Evolutionary conservation across 1,284 basidiomycete genomes (phyloP).

Genomic region (Boletellus deceptivus): DNA sequence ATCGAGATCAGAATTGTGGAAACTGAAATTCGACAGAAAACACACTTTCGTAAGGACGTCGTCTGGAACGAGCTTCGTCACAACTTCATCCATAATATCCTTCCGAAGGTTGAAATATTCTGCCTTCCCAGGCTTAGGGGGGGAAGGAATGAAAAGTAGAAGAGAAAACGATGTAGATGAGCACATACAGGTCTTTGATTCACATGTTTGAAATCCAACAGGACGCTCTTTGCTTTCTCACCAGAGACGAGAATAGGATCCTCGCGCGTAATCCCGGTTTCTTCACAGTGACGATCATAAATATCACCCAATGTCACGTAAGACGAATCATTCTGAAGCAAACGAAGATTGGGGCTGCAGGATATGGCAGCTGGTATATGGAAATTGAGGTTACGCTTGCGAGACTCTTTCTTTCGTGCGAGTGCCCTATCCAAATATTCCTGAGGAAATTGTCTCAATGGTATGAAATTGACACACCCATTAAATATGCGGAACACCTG

Average conservation of each 20-base stretch:
- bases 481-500: constrained; percentile 94
- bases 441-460: constrained; percentile 9
- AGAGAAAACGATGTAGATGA: constrained; percentile 8
- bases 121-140: constrained; percentile 53
- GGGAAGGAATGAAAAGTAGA: constrained; percentile 4
- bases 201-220: constrained; percentile 57
- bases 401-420: constrained; percentile 86
- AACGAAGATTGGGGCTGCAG: constrained; percentile 80
- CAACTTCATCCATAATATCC: constrained; percentile 90
- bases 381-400: constrained; percentile 91
- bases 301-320: constrained; percentile 93
- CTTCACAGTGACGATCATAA: constrained; percentile 87
- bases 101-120: constrained; percentile 79
- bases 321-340: constrained; percentile 90
- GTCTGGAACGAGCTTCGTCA: constrained; percentile 88
- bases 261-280: constrained; percentile 78
- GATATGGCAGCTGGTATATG: constrained; percentile 88
- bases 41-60: constrained; percentile 81
- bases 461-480: constrained; percentile 49
- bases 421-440: constrained; percentile 57
- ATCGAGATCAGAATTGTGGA: constrained; percentile 5
- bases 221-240: constrained; percentile 76
- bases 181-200: constrained; percentile 48
- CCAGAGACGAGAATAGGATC: constrained; percentile 84
- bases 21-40: constrained; percentile 11